These are phyloP conservation scores for Tagetes patula DNA, from an alignment of 129 eudicot genomes.

Conservation along the genomic window DNA sequence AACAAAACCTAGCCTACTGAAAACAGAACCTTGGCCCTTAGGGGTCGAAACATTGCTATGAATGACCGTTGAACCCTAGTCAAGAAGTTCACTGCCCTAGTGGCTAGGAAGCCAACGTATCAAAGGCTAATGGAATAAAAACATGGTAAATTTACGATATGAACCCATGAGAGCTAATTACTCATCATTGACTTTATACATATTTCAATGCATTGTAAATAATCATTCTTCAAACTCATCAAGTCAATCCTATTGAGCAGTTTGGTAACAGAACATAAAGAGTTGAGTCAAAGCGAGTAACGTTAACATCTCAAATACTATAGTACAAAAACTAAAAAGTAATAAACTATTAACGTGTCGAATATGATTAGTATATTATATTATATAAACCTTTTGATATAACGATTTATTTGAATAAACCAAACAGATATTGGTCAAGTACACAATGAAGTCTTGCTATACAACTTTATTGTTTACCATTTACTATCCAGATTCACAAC, in stretches of 20 bases:
- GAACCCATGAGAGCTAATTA: not conserved
- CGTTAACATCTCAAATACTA: not conserved
- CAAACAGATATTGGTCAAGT: not conserved
- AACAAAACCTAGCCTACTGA: no score
- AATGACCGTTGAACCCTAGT: no score
- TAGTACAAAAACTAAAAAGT: not conserved
- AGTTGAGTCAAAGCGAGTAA: not conserved
- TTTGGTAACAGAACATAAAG: not conserved
- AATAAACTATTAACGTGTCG: not conserved
- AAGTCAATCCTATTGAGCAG: not conserved
- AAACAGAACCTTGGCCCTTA: no score
- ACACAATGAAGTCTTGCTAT: not conserved
- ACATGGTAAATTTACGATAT: not conserved
- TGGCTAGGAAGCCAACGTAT: no score
- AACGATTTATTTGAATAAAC: no score
- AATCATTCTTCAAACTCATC: not conserved
- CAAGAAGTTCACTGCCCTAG: no score
- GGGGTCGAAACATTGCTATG: no score
- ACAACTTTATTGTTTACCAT: not conserved
- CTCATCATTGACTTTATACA: not conserved
- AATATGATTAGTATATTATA: not conserved
- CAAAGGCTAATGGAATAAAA: no score
- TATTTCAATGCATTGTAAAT: not conserved
- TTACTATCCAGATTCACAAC: not conserved
- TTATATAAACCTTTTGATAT: not conserved